A percentile compares a stretch with the other conserved stretches of the same genome.
Conservation (phyloP, 305 asterid species). For the Fraxinus floribunda region DNA sequence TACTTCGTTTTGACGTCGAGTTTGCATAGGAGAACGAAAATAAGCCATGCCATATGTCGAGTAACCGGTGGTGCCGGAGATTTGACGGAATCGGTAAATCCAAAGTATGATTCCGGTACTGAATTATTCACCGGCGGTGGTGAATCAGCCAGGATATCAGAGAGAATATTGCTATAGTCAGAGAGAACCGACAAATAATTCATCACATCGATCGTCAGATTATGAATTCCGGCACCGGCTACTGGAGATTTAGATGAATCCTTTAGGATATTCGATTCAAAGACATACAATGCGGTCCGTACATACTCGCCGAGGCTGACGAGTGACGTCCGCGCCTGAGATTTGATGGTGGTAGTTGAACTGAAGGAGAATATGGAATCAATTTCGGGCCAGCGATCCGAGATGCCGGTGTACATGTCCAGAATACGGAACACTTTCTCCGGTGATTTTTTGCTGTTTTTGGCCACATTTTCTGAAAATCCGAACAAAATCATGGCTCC, state of each 20-base stretch:
- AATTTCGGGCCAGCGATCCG: constrained; percentile 63
- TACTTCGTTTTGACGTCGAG: constrained; percentile 62
- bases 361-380: constrained; percentile 60
- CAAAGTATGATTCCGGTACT: constrained; percentile 49
- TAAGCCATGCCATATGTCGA: constrained; percentile 58
- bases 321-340: constrained; percentile 58
- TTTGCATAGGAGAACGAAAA: constrained; percentile 61
- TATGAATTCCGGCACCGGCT: constrained; percentile 68
- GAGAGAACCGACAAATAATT: constrained; percentile 53
- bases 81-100: constrained; percentile 49
- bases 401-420: constrained; percentile 69
- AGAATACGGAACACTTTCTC: constrained; percentile 62
- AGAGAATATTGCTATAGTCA: constrained; percentile 57
- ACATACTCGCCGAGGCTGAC: constrained; percentile 52
- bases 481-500: constrained; percentile 64
- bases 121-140: constrained; percentile 39
- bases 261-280: constrained; percentile 57
- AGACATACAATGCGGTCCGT: constrained; percentile 43
- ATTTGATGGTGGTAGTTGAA: constrained; percentile 38
- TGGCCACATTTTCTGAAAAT: constrained; percentile 63
- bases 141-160: constrained; percentile 49
- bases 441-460: constrained; percentile 48
- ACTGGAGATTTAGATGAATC: constrained; percentile 50
- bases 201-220: constrained; percentile 58
- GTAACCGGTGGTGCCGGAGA: constrained; percentile 47